Base-by-base conservation (phyloP, 805 yeast genomes). In the Yarrowia sp. region DNA sequence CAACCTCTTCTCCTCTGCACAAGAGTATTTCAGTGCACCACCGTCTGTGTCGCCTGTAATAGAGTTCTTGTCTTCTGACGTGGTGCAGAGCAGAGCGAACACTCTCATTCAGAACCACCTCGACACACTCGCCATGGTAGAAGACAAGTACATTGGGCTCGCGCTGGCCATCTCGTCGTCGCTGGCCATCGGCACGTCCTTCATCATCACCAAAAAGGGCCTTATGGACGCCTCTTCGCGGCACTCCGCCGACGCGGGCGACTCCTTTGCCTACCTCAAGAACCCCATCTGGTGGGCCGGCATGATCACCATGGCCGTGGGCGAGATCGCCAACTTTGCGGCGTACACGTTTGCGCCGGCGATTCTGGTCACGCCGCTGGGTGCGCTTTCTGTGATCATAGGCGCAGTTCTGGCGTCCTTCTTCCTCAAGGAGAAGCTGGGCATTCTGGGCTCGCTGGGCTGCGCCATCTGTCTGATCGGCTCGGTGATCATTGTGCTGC, bases 211-310 rank as follows among this genome's bases (percentile, higher is more conserved):
- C 25, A 90, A 90, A 73, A 86, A 87, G 71, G 97, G 97, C 10
- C 81, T 91, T 27, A 81, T 84, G 72, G 85, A 85, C 63, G 87
- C 93, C 1, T 79, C 87, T 14, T 77, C 79, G 63, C 76, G 80
- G 42, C 84, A 84, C 63, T 90, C 90, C 2, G 1, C 21, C 27
- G 78, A 80, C 33, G 81, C 79, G 62, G 90, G 86, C 27, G 88
- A 88, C 64, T 90, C 91, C n/a, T 84, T 79, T 70, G 84, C 87
- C 68, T 90, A 90, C 71, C 76, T 90, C 65, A 84, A 81, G 66
- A 90, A 88, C 72, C 97, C 97, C 12, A 82, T 89, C 36, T 90
- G 97, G 97, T 88, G 96, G 89, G 88, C 93, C 0, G 97, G 97
- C 12, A 91, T 91, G 81, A 69, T 84, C 29, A 84, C 96, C 51